Evolutionary conservation across 257 asterid species (phyloP), one percentile per base, ranked within the genome.

Genomic region (Capsicum rhomboideum): DNA sequence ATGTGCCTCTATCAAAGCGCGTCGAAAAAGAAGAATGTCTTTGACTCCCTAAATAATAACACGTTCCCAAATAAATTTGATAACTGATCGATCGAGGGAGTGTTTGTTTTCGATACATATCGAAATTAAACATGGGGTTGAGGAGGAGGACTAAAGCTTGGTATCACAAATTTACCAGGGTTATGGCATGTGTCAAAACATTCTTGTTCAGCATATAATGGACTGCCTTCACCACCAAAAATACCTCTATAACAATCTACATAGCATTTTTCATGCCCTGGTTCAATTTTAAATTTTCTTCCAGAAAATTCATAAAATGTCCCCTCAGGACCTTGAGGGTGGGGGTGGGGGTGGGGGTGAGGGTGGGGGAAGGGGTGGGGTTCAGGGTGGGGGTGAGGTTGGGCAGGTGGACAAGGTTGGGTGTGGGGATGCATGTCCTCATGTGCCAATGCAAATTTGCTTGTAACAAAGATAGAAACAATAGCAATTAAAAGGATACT

Each of bases 161-260:
- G 80, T 2, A 75, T 0, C 23, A 26, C 80, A 49, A 46, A 75
- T 75, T 26, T 75, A 49, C 80, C 80, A 75, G 23, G 31, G 80
- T 46, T 75, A 23, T 75, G 59, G 42, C 80, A 75, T 4, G 0
- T 49, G 7, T 75, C 42, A 26, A 6, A 7, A 10, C 80, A 75
- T 13, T 49, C 42, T 75, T 75, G 34, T 49, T 75, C 80, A 21
- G 80, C 80, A 75, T 75, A 75, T 75, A 75, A 75, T 75, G 80
- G 80, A 49, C 80, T 75, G 1, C 80, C 80, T 75, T 75, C 80
- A 49, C 61, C 44, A 46, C 42, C 59, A 49, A 75, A 75, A 23
- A 75, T 26, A 46, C 44, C 42, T 75, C 26, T 29, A 49, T 75
- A 75, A 16, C 80, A 75, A 4, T 17, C 26, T 49, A 13, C 9